phyloP scores from a whole-genome alignment of 805 yeast species.

The Clavispora carvajalis region DNA sequence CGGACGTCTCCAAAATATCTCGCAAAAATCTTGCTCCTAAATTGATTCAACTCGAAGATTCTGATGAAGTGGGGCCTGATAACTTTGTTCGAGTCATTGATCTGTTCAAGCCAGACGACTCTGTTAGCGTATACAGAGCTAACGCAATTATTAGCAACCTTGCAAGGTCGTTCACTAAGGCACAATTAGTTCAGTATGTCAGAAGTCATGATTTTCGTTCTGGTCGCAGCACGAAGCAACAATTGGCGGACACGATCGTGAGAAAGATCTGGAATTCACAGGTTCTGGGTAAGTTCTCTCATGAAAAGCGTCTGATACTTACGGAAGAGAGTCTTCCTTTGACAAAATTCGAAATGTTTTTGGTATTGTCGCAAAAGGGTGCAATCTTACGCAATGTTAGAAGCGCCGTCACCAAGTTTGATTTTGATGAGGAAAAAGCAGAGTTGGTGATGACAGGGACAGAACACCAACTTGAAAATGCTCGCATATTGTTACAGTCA shows the following conservation, averaged over 20 bases:
- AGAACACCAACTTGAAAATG: conserved; percentile 37
- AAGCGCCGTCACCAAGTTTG: conserved; percentile 36
- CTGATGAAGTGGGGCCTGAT: neutral
- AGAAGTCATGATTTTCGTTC: conserved; percentile 1
- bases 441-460: conserved; percentile 37
- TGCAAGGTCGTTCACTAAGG: conserved; percentile 10
- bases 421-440: conserved; percentile 25
- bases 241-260: conserved; percentile 24
- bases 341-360: conserved; percentile 34
- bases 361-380: conserved; percentile 36
- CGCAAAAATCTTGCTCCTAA: neutral
- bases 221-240: conserved; percentile 9
- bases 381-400: conserved; percentile 34
- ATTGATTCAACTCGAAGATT: neutral
- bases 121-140: neutral
- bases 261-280: conserved; percentile 30
- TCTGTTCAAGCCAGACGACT: neutral
- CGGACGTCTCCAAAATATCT: neutral
- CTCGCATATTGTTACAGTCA: conserved; percentile 34
- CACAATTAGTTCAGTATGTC: conserved; percentile 11
- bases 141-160: conserved; percentile 1
- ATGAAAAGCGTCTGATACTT: conserved; percentile 17
- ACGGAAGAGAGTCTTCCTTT: conserved; percentile 28
- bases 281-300: conserved; percentile 12
- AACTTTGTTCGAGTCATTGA: neutral